These are phyloP conservation scores for Saccharomycopsis hybrid DNA, from an alignment of 1,139 yeast genomes.

Conservation along the genomic window DNA sequence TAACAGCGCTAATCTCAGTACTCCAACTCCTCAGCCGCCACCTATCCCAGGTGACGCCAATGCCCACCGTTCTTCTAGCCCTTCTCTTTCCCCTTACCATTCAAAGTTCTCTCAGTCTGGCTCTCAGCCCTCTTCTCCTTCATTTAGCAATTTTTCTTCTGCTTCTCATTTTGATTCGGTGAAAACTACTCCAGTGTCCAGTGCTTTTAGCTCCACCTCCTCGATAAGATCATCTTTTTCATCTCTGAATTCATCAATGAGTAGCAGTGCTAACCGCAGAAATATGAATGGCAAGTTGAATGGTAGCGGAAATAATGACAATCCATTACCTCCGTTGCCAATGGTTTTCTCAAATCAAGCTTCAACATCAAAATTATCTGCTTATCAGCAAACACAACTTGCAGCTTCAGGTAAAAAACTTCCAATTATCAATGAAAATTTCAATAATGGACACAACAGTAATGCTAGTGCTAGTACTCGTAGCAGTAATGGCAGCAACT, in stretches of 20 bases:
- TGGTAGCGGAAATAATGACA: neutral
- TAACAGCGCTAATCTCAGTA: neutral
- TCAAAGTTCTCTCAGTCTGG: conserved; percentile 8
- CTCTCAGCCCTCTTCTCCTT: conserved; percentile 21
- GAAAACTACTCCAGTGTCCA: conserved; percentile 16
- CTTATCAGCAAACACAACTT: conserved; percentile 21
- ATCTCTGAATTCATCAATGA: conserved; percentile 9
- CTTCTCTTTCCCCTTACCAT: conserved; percentile 15
- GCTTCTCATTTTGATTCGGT: conserved; percentile 20
- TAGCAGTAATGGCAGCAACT: neutral
- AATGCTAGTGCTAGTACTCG: neutral
- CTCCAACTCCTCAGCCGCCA: conserved; percentile 3
- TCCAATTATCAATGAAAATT: conserved; percentile 16
- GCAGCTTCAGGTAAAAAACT: conserved; percentile 14
- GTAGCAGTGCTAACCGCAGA: conserved; percentile 1
- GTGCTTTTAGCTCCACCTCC: conserved; percentile 15
- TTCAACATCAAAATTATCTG: conserved; percentile 14
- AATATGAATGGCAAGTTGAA: neutral
- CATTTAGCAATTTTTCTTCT: conserved; percentile 9
- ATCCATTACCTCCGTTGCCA: conserved; percentile 11
- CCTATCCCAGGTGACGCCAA: neutral
- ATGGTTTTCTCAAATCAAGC: conserved; percentile 13
- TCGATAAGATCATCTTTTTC: conserved; percentile 18
- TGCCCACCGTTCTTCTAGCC: conserved; percentile 2
- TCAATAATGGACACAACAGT: neutral